Evolutionary conservation across 306 rosid species (phyloP).

Genomic region (Dalbergia cultrata): DNA sequence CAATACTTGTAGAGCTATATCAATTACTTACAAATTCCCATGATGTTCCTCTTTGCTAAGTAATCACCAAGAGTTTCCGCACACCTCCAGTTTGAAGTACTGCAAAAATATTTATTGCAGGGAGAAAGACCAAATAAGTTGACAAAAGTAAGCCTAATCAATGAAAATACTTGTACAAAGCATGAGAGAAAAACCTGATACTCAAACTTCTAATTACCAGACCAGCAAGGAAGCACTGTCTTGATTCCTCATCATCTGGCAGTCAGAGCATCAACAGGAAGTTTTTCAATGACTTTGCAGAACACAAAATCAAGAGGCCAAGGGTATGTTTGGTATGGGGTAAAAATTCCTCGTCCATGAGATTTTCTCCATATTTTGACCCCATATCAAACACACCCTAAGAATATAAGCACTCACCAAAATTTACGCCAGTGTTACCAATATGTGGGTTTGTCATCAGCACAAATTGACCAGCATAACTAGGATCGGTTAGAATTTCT

Average conservation of each 20-base stretch:
- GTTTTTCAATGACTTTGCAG: constrained; percentile 21
- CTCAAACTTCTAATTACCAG: constrained; percentile 89
- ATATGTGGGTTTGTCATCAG: constrained; percentile 96
- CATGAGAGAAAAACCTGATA: constrained; percentile 59
- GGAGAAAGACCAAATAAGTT: constrained; percentile 25
- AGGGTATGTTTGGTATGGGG: too few species aligned
- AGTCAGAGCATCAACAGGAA: constrained; percentile 19
- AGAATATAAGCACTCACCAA: constrained; percentile 59
- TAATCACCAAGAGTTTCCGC: constrained; percentile 74
- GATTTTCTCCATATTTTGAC: too few species aligned
- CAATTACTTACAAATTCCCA: constrained; percentile 93
- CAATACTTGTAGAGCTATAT: neutral
- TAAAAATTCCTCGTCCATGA: too few species aligned
- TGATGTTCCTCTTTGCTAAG: constrained; percentile 81
- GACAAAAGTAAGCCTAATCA: constrained; percentile 28
- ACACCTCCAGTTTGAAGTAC: constrained; percentile 68
- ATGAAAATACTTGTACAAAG: neutral
- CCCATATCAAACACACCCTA: too few species aligned
- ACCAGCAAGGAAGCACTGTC: constrained; percentile 85
- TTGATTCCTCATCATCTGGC: constrained; percentile 91
- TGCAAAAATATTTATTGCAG: constrained; percentile 14
- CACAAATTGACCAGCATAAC: constrained; percentile 97
- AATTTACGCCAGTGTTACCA: constrained; percentile 94
- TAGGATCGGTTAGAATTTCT: constrained; percentile 95
- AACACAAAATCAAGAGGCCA: neutral